Evolutionary conservation across 1,284 basidiomycete genomes (phyloP), one percentile per base, ranked within the genome.

Genomic region (Flammula alnicola): DNA sequence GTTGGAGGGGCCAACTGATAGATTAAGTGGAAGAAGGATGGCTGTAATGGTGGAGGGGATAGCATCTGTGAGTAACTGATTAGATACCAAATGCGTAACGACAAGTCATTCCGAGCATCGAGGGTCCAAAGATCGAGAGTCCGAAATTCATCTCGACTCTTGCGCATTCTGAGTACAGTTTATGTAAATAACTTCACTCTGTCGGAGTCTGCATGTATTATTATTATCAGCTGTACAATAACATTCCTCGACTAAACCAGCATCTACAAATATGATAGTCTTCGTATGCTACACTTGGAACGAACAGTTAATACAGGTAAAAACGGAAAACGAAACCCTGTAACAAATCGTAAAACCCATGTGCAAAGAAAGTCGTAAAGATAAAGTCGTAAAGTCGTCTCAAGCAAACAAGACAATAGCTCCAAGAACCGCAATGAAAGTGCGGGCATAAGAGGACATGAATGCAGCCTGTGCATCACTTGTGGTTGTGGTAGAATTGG

Each of bases 381-480:
- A 23, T 38, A 7, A 3, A n/a, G 38, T 4, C 33, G 11, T 14
- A 36, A 11, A 19, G 10, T 6, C 16, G 33, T 14, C 7, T 39
- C 23, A 42, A 22, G n/a, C 30, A 3, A 45, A 39, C 11, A 52
- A 19, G 16, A 30, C 36, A 36, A 50, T 16, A 38, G 41, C 27
- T 14, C 26, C 33, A 9, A 49, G 32, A 12, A 20, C 36, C 6
- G 23, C 22, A 12, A 45, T 20, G 23, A 40, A 31, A 33, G 31
- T 9, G 9, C 12, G 26, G 11, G 44, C 10, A 26, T 40, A 44
- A 19, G 35, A 35, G 32, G 27, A 23, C 14, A 31, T 14, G 10
- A 19, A 23, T 39, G 53, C 38, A 47, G 30, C 38, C 27, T 30
- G 38, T 35, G 35, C 50, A 19, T 38, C 49, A 20, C 44, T 48